These are phyloP conservation scores for Astragalus membranaceus DNA, from an alignment of 306 rosid genomes.

Conservation along the genomic window DNA sequence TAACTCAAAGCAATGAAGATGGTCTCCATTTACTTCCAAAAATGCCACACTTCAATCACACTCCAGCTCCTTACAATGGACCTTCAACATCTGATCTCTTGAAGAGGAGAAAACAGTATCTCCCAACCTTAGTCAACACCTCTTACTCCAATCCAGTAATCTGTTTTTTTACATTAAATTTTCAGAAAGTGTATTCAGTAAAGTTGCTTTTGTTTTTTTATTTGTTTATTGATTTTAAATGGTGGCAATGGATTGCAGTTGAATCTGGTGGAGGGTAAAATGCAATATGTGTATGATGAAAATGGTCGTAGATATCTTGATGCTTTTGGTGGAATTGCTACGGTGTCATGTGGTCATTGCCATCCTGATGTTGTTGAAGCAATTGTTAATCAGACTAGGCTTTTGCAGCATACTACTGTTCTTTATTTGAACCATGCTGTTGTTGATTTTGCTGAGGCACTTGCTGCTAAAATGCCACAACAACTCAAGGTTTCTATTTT, in stretches of 20 bases:
- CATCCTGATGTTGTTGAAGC: slow-evolving; percentile 43
- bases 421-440: slow-evolving; percentile 36
- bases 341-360: slow-evolving; percentile 46
- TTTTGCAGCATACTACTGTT: slow-evolving; percentile 40
- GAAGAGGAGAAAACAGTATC: slow-evolving; percentile 28
- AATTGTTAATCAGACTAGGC: slow-evolving; percentile 30
- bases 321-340: slow-evolving; percentile 45
- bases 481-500: slow-evolving; percentile 32
- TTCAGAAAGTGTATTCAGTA: neutral
- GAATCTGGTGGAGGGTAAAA: slow-evolving; percentile 48
- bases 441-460: slow-evolving; percentile 39
- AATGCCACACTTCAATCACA: slow-evolving; percentile 36
- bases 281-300: slow-evolving; percentile 46
- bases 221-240: neutral
- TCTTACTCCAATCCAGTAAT: slow-evolving; percentile 34
- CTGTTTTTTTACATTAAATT: neutral
- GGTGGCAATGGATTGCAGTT: slow-evolving; percentile 13
- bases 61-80: slow-evolving; percentile 33
- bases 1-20: slow-evolving; percentile 9
- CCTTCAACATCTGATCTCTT: slow-evolving; percentile 37
- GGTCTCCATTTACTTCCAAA: slow-evolving; percentile 13
- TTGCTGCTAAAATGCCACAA: slow-evolving; percentile 34
- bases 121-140: slow-evolving; percentile 23
- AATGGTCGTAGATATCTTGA: slow-evolving; percentile 40
- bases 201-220: neutral